Base-by-base conservation (phyloP, 768 basidiomycete genomes). In the Heimioporus sp. region DNA sequence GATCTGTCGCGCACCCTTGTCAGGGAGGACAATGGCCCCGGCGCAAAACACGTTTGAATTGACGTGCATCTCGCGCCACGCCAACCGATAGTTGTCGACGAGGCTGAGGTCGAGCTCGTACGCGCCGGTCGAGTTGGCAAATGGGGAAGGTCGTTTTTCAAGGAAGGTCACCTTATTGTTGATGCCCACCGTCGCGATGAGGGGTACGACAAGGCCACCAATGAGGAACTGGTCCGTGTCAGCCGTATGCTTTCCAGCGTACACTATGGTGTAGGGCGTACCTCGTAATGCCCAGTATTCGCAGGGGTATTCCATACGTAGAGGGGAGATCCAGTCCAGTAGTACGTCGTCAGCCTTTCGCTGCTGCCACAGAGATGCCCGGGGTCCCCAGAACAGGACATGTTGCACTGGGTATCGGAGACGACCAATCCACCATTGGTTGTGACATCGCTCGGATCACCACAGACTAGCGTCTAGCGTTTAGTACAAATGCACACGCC, bases 111-210 rank as follows among this genome's bases (percentile, higher is more conserved):
- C 89, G 21, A 92, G 73, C 56, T 92, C 90, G 55, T 89, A 90
- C 1, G 87, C 87, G 10, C 87, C 89, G 15, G 90, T 89, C 4
- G 84, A 77, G 65, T 89, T 89, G 4, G 63, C 51, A 50, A 74
- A 82, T 32, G 80, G 79, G 50, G 76, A 76, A 20, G 87, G 4
- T 49, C n/a, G 69, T 65, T 91, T 92, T 67, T 92, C 89, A 7
- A 92, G 72, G 72, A 91, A 87, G 1, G 83, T 79, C 43, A 91
- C 83, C 62, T 91, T 92, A 73, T 86, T 83, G 72, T 91, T 91
- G 67, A 87, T 75, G 2, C 89, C 87, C 34, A 92, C 72, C 0
- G 89, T 90, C 4, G 86, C 82, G 35, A 90, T 80, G 51, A 90
- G 72, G 4, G 88, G 87, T 12, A 89, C 82, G 46, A 88, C 75